Conservation (phyloP, 2,329 filamentous ascomycete species). For the Pseudocercospora crystallina region DNA sequence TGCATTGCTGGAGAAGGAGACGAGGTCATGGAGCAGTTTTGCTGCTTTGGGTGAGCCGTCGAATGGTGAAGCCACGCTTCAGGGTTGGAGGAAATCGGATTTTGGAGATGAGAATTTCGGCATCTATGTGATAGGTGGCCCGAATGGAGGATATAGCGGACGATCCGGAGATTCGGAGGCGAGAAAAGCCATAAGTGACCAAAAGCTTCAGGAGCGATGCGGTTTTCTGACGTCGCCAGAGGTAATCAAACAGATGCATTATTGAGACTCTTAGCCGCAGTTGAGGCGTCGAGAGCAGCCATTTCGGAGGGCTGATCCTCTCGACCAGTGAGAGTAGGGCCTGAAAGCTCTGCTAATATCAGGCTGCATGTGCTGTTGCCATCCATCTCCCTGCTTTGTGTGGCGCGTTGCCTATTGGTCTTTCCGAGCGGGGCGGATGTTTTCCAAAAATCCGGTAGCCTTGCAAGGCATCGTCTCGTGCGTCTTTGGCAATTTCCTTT, state of each 20-base stretch:
- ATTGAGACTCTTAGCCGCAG: background rate
- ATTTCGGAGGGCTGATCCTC: too few species aligned
- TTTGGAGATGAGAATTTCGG: constrained; percentile 24
- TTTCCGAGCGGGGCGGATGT: too few species aligned
- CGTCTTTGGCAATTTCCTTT: too few species aligned
- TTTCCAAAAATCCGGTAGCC: too few species aligned
- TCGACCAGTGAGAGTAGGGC: too few species aligned
- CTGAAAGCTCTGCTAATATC: too few species aligned
- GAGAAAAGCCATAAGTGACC: constrained; percentile 29
- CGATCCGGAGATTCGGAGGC: constrained; percentile 38
- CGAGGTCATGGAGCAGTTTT: constrained; percentile 52
- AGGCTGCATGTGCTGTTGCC: too few species aligned
- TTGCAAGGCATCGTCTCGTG: too few species aligned
- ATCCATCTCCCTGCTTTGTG: too few species aligned
- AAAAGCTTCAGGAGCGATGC: constrained; percentile 51
- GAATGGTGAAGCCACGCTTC: constrained; percentile 39
- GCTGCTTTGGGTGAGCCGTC: constrained; percentile 42
- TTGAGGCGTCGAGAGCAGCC: too few species aligned
- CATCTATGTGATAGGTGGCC: constrained; percentile 49
- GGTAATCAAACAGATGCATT: constrained; percentile 41
- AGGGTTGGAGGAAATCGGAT: constrained; percentile 45
- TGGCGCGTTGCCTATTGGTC: too few species aligned
- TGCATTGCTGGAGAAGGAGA: constrained; percentile 41
- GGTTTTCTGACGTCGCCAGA: constrained; percentile 48
- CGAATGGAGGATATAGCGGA: constrained; percentile 43